These are phyloP conservation scores for Termitomyces sp. DNA, from an alignment of 768 basidiomycete species.

Conservation along the genomic window DNA sequence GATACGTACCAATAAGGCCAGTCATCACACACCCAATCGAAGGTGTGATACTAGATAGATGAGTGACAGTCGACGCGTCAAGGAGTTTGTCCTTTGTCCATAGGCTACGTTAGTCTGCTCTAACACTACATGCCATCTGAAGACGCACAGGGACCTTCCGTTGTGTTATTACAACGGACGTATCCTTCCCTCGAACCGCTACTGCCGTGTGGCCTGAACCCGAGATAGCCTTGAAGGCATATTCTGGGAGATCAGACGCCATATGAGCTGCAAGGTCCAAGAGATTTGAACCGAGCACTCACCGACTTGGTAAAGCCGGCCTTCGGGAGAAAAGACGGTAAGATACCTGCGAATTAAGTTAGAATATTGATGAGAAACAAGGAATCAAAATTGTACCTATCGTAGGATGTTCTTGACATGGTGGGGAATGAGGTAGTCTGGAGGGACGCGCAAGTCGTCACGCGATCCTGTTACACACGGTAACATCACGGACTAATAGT, in stretches of 20 bases:
- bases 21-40: conserved; percentile 98
- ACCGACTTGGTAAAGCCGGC: conserved; percentile 98
- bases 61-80: conserved; percentile 90
- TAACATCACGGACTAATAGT: conserved; percentile 23
- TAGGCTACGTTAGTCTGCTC: not conserved
- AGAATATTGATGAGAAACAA: not conserved
- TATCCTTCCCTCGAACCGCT: conserved; percentile 90
- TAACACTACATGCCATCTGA: not conserved
- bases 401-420: conserved; percentile 95
- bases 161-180: conserved; percentile 93
- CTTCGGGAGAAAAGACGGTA: conserved; percentile 96
- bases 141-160: conserved; percentile 91
- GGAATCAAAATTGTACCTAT: conserved; percentile 45
- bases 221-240: conserved; percentile 99
- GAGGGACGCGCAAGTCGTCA: conserved; percentile 53
- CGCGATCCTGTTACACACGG: conserved; percentile 34
- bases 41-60: conserved; percentile 93
- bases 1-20: conserved; percentile 77
- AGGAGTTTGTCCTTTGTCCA: conserved; percentile 86
- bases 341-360: conserved; percentile 61
- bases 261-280: conserved; percentile 8
- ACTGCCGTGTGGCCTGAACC: conserved; percentile 94
- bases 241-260: conserved; percentile 50
- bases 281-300: conserved; percentile 18
- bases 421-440: conserved; percentile 19